A percentile compares a stretch with the other conserved stretches of the same genome.
Evolutionary conservation across 108 stramenopile species (phyloP).

Genomic region (Cyclotella atomus): DNA sequence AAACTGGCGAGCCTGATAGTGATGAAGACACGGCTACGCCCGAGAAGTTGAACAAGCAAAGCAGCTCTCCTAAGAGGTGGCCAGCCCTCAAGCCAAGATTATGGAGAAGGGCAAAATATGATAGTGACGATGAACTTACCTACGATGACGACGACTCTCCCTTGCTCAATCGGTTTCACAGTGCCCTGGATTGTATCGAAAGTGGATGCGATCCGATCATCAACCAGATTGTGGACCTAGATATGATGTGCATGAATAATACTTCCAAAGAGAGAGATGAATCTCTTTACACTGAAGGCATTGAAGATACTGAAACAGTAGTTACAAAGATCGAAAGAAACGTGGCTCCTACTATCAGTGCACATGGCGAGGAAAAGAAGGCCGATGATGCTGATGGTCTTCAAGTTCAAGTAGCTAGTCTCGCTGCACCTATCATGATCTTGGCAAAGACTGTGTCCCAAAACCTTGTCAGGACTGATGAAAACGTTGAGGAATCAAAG

Average conservation of each 20-base stretch:
- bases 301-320: neutral
- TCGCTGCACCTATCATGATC: neutral
- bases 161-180: neutral
- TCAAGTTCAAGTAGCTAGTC: neutral
- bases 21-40: neutral
- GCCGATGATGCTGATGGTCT: neutral
- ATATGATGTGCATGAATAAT: neutral
- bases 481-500: neutral
- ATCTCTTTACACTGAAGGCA: neutral
- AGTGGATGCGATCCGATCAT: neutral
- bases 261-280: neutral
- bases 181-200: neutral
- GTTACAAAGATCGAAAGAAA: too few relatives aligned
- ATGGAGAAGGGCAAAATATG: too few relatives aligned
- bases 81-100: neutral
- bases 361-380: neutral
- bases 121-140: conserved; percentile 1
- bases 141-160: neutral
- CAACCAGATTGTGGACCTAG: neutral
- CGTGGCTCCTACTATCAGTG: too few relatives aligned
- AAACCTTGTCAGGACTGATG: neutral
- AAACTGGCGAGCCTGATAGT: neutral
- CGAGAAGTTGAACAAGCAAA: neutral
- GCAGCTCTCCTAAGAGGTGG: neutral
- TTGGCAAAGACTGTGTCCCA: neutral